Conservation (phyloP, 108 stramenopile species). For the Cyclotella sp. region DNA sequence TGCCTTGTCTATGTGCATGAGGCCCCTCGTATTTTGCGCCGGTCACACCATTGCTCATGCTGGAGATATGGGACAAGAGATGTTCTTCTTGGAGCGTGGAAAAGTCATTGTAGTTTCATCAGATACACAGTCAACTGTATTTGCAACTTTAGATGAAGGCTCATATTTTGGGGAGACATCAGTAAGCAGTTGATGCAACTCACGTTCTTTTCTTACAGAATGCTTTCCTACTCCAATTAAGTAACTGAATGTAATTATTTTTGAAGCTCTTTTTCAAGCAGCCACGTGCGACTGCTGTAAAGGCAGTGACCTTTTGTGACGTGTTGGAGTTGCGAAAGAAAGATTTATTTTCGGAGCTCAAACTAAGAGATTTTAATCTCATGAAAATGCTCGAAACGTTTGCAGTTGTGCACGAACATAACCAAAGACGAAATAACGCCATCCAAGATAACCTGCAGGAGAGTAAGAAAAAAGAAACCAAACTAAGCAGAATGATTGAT, state of each 20-base stretch:
- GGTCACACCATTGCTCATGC: conserved; percentile 53
- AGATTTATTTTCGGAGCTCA: conserved; percentile 54
- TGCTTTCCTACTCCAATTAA: not conserved
- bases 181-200: not conserved
- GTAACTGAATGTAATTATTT: not conserved
- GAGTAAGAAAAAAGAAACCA: conserved; percentile 27
- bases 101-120: conserved; percentile 49
- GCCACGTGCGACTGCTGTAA: conserved; percentile 47
- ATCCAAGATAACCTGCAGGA: conserved; percentile 40
- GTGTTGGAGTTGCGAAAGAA: conserved; percentile 38
- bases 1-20: conserved; percentile 49
- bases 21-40: conserved; percentile 35
- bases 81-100: conserved; percentile 65
- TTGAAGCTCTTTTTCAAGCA: conserved; percentile 58
- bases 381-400: conserved; percentile 50
- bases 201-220: not conserved
- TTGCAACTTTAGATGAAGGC: conserved; percentile 59
- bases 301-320: conserved; percentile 56
- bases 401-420: conserved; percentile 33
- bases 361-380: conserved; percentile 44
- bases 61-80: conserved; percentile 64
- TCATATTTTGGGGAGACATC: conserved; percentile 70
- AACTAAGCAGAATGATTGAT: conserved; percentile 50
- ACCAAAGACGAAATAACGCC: conserved; percentile 52
- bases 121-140: conserved; percentile 43